A percentile compares a stretch with the other conserved stretches of the same genome.
These are phyloP conservation scores for Tetrapisispora taiwanensis DNA, from an alignment of 805 yeast genomes.

Conservation along the genomic window DNA sequence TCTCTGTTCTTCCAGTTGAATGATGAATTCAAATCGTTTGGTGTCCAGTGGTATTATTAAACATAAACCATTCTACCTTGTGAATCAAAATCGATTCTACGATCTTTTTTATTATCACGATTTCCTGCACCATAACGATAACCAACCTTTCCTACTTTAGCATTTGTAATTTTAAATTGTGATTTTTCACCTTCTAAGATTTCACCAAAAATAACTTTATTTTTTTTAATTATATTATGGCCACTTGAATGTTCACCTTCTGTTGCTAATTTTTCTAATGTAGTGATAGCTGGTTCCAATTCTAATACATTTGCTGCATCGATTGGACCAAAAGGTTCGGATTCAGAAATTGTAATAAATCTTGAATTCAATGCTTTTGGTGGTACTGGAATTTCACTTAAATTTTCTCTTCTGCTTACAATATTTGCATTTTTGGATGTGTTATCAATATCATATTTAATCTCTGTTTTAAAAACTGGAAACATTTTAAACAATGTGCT, in stretches of 20 bases:
- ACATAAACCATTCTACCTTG: conserved; percentile 44
- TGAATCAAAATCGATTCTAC: conserved; percentile 62
- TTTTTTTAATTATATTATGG: conserved; percentile 15
- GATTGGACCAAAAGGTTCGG: conserved; percentile 90
- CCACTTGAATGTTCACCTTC: conserved; percentile 42
- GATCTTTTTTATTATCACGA: conserved; percentile 80
- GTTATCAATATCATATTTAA: neutral
- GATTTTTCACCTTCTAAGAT: conserved; percentile 59
- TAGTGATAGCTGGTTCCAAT: conserved; percentile 78
- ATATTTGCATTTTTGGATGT: neutral
- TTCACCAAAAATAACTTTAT: conserved; percentile 41
- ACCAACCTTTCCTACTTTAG: conserved; percentile 79
- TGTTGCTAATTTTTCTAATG: conserved; percentile 57
- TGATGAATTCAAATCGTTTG: too few species aligned
- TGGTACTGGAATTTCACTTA: conserved; percentile 92
- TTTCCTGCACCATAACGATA: conserved; percentile 82
- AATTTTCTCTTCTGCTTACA: conserved; percentile 43
- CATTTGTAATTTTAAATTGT: conserved; percentile 63
- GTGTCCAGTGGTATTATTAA: conserved; percentile 6
- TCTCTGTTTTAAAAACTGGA: conserved; percentile 50
- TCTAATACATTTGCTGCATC: conserved; percentile 84
- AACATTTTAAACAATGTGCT: conserved; percentile 65
- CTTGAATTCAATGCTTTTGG: conserved; percentile 70
- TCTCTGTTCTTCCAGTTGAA: too few species aligned
- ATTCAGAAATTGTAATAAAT: conserved; percentile 83